Evolutionary conservation across 805 yeast species (phyloP).

Genomic region (Debaryomyces castellii): DNA sequence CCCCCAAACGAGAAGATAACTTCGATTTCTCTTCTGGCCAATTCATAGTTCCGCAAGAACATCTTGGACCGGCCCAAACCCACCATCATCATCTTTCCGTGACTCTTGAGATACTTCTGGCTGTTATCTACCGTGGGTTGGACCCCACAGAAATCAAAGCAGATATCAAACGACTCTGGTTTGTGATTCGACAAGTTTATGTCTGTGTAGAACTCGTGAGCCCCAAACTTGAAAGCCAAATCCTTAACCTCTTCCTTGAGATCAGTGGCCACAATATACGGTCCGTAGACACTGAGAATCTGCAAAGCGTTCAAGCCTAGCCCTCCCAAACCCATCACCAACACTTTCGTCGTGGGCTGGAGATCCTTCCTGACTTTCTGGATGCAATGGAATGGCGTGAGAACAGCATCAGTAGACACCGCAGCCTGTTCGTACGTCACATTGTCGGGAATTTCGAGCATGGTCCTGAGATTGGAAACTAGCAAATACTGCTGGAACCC

Average conservation of each 20-base stretch:
- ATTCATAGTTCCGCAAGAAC: constrained; percentile 27
- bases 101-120: constrained; percentile 27
- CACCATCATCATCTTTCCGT: constrained; percentile 42
- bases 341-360: constrained; percentile 34
- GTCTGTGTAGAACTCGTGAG: constrained; percentile 40
- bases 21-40: constrained; percentile 42
- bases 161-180: constrained; percentile 36
- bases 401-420: constrained; percentile 40
- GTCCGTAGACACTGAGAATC: constrained; percentile 30
- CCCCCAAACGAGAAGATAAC: constrained; percentile 46
- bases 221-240: constrained; percentile 36
- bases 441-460: constrained; percentile 40
- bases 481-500: constrained; percentile 42
- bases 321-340: constrained; percentile 43
- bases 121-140: constrained; percentile 28
- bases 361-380: constrained; percentile 27
- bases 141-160: constrained; percentile 39
- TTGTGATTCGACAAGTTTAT: constrained; percentile 22
- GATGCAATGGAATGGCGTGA: constrained; percentile 44
- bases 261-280: constrained; percentile 35
- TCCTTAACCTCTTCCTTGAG: constrained; percentile 23
- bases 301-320: constrained; percentile 45
- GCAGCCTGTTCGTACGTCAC: constrained; percentile 41
- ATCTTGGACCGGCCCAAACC: constrained; percentile 42
- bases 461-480: constrained; percentile 31